phyloP scores from a whole-genome alignment of 805 yeast species.

The Danielozyma ontarioensis region DNA sequence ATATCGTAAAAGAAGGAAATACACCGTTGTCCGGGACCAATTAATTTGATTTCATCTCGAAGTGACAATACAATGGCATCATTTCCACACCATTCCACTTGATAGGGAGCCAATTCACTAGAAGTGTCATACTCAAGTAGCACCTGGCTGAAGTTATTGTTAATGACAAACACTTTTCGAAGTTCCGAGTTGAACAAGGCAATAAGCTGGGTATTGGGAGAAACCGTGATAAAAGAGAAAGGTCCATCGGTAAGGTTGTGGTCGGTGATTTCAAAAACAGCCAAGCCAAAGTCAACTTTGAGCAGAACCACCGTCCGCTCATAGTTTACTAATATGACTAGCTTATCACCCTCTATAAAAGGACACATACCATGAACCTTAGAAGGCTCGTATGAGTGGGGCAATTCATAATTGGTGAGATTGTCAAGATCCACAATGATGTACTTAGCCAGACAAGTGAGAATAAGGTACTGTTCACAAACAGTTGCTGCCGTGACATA shows the following conservation, averaged over 20 bases:
- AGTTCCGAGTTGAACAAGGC: slow-evolving; percentile 37
- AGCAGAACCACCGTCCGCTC: slow-evolving; percentile 22
- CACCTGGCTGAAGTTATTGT: slow-evolving; percentile 40
- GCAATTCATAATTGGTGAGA: slow-evolving; percentile 36
- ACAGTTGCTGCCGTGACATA: slow-evolving; percentile 23
- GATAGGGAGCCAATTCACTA: slow-evolving; percentile 36
- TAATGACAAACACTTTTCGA: slow-evolving; percentile 46
- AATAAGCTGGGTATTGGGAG: slow-evolving; percentile 55
- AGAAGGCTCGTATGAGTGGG: slow-evolving; percentile 14
- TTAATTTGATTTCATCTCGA: slow-evolving; percentile 58
- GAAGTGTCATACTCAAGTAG: slow-evolving; percentile 42
- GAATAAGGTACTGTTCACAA: slow-evolving; percentile 40
- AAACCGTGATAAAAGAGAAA: slow-evolving; percentile 34
- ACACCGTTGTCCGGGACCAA: slow-evolving; percentile 65
- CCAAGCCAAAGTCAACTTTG: slow-evolving; percentile 16
- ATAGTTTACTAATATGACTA: slow-evolving; percentile 20
- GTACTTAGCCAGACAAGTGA: slow-evolving; percentile 31
- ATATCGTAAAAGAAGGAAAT: slow-evolving; percentile 49
- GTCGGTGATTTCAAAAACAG: slow-evolving; percentile 26
- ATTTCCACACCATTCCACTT: slow-evolving; percentile 78
- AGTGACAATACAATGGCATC: slow-evolving; percentile 70
- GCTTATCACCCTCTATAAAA: slow-evolving; percentile 6
- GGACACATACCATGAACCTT: slow-evolving; percentile 18
- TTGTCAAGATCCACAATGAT: slow-evolving; percentile 33
- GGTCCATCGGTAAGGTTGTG: slow-evolving; percentile 46